These are phyloP conservation scores for Kokia cookei DNA, from an alignment of 441 rosid genomes.

Conservation along the genomic window DNA sequence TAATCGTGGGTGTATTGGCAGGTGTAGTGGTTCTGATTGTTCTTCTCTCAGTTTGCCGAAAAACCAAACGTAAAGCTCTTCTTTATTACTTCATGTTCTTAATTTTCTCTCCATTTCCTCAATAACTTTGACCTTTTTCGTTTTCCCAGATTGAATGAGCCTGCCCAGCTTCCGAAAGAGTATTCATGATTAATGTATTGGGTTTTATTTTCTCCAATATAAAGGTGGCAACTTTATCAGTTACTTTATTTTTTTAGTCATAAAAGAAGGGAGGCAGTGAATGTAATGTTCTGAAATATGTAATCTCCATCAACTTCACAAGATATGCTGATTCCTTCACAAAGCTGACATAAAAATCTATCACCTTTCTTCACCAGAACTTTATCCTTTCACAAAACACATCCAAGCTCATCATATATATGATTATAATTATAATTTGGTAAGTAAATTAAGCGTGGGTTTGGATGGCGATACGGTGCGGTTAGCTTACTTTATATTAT, in stretches of 20 bases:
- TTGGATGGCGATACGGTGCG: too few species aligned
- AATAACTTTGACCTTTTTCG: background rate
- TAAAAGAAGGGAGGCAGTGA: background rate
- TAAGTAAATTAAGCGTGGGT: background rate
- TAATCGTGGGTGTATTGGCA: slow-evolving; percentile 71
- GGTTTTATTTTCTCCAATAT: background rate
- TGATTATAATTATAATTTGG: background rate
- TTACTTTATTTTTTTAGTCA: background rate
- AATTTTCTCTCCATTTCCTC: background rate
- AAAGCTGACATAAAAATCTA: background rate
- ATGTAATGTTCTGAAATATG: too few species aligned
- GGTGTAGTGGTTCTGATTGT: slow-evolving; percentile 62
- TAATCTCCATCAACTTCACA: slow-evolving; percentile 8
- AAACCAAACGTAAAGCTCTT: slow-evolving; percentile 34
- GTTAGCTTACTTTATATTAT: too few species aligned
- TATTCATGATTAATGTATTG: background rate
- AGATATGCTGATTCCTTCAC: slow-evolving; percentile 11
- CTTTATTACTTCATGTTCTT: background rate
- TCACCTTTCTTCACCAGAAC: background rate
- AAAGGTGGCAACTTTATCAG: background rate
- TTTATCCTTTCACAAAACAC: background rate
- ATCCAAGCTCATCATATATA: background rate
- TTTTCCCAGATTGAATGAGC: slow-evolving; percentile 1
- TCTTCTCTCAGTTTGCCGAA: slow-evolving; percentile 72
- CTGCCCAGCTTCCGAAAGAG: background rate